Evolutionary conservation across 176 grass and related monocot species (phyloP).

Genomic region (Eleusine indica): DNA sequence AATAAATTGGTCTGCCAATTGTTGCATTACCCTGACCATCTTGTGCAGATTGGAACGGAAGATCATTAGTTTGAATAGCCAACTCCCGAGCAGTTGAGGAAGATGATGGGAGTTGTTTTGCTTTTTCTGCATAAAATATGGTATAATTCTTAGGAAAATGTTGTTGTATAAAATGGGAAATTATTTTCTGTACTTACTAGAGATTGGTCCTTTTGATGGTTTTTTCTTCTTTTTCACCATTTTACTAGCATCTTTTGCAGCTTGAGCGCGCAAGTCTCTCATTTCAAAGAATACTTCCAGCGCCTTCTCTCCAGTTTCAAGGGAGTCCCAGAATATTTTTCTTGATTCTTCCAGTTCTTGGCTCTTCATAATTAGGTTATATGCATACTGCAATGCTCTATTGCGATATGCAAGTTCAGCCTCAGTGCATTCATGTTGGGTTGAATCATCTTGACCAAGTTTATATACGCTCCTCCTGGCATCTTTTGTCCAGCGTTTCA

Average conservation of each 20-base stretch:
- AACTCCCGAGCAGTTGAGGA: constrained; percentile 44
- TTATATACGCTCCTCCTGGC: constrained; percentile 69
- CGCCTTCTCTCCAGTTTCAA: constrained; percentile 78
- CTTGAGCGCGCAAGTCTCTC: constrained; percentile 61
- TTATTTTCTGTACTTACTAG: constrained; percentile 57
- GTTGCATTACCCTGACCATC: constrained; percentile 59
- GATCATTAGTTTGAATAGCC: constrained; percentile 53
- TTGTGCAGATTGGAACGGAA: constrained; percentile 61
- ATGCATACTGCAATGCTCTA: constrained; percentile 67
- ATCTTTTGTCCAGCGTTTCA: constrained; percentile 87
- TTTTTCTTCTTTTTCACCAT: constrained; percentile 65
- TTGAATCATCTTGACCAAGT: constrained; percentile 66
- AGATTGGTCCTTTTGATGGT: constrained; percentile 52
- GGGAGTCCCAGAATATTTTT: constrained; percentile 81
- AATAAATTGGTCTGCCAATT: constrained; percentile 68
- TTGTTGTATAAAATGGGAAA: constrained; percentile 19
- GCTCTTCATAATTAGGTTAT: constrained; percentile 73
- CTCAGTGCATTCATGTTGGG: constrained; percentile 66
- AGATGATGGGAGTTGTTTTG: constrained; percentile 47
- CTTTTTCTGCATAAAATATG: constrained; percentile 45
- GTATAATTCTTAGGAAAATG: constrained; percentile 35
- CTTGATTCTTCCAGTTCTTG: constrained; percentile 76
- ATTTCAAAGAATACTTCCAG: constrained; percentile 83
- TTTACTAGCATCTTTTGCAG: constrained; percentile 68
- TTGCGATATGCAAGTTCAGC: constrained; percentile 75